Conservation (phyloP, 1,284 basidiomycete species). For the Baeospora myosura region DNA sequence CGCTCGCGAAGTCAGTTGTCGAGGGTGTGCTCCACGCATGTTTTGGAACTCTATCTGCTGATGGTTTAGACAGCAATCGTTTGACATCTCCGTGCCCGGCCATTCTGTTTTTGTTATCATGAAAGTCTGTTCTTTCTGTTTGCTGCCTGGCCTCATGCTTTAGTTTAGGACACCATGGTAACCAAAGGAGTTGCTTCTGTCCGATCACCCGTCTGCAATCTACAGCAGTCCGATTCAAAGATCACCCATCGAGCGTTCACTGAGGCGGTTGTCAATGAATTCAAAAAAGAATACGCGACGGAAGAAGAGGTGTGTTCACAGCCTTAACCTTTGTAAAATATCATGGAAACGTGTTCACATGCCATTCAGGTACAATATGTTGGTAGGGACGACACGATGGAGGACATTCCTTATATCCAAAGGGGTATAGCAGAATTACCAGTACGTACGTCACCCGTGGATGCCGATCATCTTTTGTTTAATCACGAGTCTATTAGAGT, state of each 20-base stretch:
- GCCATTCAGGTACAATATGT: constrained; percentile 25
- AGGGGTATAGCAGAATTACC: constrained; percentile 67
- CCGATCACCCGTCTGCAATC: constrained; percentile 85
- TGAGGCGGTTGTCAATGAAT: constrained; percentile 65
- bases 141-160: not conserved
- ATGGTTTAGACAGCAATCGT: not conserved
- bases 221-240: constrained; percentile 48
- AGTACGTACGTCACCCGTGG: constrained; percentile 30
- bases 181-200: constrained; percentile 89
- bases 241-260: constrained; percentile 70
- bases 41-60: not conserved
- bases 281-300: constrained; percentile 54
- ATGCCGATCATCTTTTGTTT: not conserved
- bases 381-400: constrained; percentile 37
- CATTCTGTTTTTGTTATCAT: not conserved
- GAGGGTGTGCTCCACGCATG: too few species aligned
- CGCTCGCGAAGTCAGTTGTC: too few species aligned
- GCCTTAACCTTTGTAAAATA: not conserved
- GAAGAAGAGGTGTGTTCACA: constrained; percentile 9
- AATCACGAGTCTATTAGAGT: constrained; percentile 41
- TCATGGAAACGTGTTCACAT: not conserved
- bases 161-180: constrained; percentile 61
- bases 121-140: not conserved
- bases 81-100: not conserved
- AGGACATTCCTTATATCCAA: constrained; percentile 49